Evolutionary conservation across 139 green algal genomes (phyloP).

Genomic region (Tetradesmus obliquus): DNA sequence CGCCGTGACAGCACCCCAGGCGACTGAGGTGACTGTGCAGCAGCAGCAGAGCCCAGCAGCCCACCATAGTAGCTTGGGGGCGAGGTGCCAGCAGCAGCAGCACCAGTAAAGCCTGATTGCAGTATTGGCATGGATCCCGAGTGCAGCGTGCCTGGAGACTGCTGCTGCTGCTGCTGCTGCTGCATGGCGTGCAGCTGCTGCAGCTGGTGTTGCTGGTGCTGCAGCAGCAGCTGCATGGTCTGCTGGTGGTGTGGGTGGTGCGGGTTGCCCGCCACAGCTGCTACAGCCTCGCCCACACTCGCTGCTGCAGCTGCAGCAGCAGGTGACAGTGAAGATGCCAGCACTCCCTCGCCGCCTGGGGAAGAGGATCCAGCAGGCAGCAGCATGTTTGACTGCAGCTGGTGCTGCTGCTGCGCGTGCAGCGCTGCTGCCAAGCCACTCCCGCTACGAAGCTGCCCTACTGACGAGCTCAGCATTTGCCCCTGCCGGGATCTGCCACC

Average conservation of each 20-base stretch:
- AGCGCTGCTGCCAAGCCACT: not conserved
- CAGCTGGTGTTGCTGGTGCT: conserved; percentile 32
- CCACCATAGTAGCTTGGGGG: not conserved
- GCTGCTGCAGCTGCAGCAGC: conserved; percentile 29
- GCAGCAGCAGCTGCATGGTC: conserved; percentile 29
- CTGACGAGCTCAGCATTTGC: not conserved
- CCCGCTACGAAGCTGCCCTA: not conserved
- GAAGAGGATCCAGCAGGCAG: not conserved
- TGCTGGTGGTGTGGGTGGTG: conserved; percentile 32
- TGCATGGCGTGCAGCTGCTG: conserved; percentile 26
- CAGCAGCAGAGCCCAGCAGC: not conserved
- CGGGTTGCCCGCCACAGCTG: conserved; percentile 37
- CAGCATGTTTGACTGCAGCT: not conserved
- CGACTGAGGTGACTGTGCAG: not conserved
- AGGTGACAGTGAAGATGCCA: not conserved
- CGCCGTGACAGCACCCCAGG: not conserved
- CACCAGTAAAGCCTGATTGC: not conserved
- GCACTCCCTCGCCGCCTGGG: not conserved
- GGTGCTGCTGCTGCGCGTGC: not conserved
- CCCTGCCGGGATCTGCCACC: not conserved
- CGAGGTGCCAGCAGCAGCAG: not conserved
- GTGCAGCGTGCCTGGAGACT: not conserved
- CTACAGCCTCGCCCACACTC: not conserved
- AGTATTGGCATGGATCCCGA: not conserved
- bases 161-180: not conserved